phyloP scores from a whole-genome alignment of 257 asterid species.

The Misopates orontium region DNA sequence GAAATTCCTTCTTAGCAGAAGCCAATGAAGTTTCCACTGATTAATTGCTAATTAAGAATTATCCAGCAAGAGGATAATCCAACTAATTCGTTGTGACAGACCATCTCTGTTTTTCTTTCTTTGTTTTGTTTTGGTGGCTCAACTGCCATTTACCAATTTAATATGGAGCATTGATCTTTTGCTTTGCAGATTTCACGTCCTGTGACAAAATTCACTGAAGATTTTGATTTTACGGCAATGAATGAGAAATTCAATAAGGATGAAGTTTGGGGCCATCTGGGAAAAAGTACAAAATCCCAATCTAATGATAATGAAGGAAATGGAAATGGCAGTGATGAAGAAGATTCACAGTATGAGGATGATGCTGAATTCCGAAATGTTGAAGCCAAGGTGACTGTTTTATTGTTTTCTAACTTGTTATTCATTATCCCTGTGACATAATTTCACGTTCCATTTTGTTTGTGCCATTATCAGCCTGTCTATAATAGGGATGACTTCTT shows the following conservation, averaged over 20 bases:
- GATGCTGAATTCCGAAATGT: constrained; percentile 54
- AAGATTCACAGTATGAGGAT: constrained; percentile 49
- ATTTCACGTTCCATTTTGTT: constrained; percentile 30
- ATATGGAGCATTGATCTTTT: constrained; percentile 20
- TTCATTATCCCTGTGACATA: constrained; percentile 23
- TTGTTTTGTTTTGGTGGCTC: neutral
- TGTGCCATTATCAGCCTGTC: constrained; percentile 51
- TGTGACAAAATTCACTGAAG: constrained; percentile 76
- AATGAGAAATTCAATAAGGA: constrained; percentile 96
- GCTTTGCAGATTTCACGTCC: constrained; percentile 61
- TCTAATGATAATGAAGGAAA: constrained; percentile 60
- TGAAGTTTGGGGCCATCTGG: constrained; percentile 99
- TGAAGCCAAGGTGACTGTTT: constrained; percentile 58
- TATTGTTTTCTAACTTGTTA: neutral
- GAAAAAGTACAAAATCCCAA: constrained; percentile 58
- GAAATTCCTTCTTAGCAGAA: neutral
- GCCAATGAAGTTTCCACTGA: neutral
- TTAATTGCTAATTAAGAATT: neutral
- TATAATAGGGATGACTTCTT: constrained; percentile 91
- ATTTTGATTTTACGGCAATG: constrained; percentile 94
- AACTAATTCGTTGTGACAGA: constrained; percentile 8
- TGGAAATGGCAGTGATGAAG: constrained; percentile 59
- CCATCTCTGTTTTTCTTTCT: too few species aligned
- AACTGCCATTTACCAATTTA: constrained; percentile 11
- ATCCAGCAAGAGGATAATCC: neutral